phyloP scores from a whole-genome alignment of 2,329 filamentous ascomycete genomes.

The Penicillium sp. region DNA sequence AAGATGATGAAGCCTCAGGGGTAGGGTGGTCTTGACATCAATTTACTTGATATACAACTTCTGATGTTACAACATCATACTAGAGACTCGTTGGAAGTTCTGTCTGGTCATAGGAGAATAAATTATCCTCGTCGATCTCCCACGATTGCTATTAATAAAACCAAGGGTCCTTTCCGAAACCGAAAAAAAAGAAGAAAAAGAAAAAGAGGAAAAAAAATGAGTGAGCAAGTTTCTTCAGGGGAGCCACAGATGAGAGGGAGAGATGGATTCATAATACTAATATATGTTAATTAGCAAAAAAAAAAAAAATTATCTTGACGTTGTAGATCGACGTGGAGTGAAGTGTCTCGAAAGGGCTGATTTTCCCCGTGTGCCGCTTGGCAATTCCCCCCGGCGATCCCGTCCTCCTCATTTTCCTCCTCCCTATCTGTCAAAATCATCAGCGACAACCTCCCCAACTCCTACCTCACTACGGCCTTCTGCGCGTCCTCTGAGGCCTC shows the following conservation, averaged over 20 bases:
- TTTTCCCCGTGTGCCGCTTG: conserved; percentile 15
- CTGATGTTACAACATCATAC: neutral
- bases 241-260: neutral
- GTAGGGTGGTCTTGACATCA: no score
- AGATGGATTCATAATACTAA: neutral
- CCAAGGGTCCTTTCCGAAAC: neutral
- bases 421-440: conserved; percentile 13
- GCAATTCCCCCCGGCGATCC: conserved; percentile 21
- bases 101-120: neutral
- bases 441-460: neutral
- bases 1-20: neutral
- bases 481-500: conserved; percentile 22
- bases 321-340: neutral
- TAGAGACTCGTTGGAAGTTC: neutral
- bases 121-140: neutral
- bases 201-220: neutral
- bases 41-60: no score
- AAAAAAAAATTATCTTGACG: neutral
- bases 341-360: conserved; percentile 5
- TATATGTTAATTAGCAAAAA: neutral
- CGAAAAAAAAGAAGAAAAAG: neutral
- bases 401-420: conserved; percentile 19
- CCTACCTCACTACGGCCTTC: conserved; percentile 1
- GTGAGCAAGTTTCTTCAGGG: neutral
- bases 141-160: neutral